Evolutionary conservation across 2,329 filamentous ascomycete species (phyloP).

Genomic region (Lachnellula willkommii): DNA sequence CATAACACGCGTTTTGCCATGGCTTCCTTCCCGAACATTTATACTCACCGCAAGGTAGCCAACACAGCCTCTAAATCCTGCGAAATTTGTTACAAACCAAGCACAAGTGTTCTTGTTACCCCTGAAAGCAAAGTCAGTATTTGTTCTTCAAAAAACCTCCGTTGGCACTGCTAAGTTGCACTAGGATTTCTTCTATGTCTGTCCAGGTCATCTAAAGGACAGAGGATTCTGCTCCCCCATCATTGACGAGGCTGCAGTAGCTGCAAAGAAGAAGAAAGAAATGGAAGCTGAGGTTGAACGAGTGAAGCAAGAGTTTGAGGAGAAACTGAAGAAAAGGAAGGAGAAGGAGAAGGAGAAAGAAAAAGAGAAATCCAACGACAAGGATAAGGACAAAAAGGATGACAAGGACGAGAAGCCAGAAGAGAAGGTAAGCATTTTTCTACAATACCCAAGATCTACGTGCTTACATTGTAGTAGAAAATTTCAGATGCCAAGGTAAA

Average conservation of each 20-base stretch:
- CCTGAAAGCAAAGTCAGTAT: slow-evolving; percentile 74
- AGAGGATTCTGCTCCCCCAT: slow-evolving; percentile 72
- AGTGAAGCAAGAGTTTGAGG: slow-evolving; percentile 66
- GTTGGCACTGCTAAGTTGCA: neutral
- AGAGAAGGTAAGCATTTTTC: no score
- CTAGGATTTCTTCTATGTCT: slow-evolving; percentile 89
- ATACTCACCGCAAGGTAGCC: slow-evolving; percentile 80
- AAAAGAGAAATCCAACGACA: slow-evolving; percentile 43
- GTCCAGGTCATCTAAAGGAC: slow-evolving; percentile 76
- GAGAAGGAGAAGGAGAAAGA: slow-evolving; percentile 58
- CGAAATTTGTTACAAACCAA: slow-evolving; percentile 87
- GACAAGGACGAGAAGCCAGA: slow-evolving; percentile 33
- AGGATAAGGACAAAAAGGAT: slow-evolving; percentile 40
- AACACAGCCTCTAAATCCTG: slow-evolving; percentile 79
- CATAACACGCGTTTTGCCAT: slow-evolving; percentile 8
- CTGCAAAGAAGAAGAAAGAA: slow-evolving; percentile 56
- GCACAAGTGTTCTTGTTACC: slow-evolving; percentile 80
- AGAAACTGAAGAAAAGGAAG: slow-evolving; percentile 65
- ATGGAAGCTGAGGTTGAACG: slow-evolving; percentile 60
- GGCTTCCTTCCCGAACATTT: slow-evolving; percentile 65
- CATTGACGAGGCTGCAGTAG: slow-evolving; percentile 60
- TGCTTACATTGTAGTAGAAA: no score
- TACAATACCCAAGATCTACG: no score
- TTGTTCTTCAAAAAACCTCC: neutral
- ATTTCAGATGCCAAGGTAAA: slow-evolving; percentile 36